Evolutionary conservation across 2,329 filamentous ascomycete genomes (phyloP), one percentile per base, ranked within the genome.

Genomic region (Cladosporium sphaerospermum): DNA sequence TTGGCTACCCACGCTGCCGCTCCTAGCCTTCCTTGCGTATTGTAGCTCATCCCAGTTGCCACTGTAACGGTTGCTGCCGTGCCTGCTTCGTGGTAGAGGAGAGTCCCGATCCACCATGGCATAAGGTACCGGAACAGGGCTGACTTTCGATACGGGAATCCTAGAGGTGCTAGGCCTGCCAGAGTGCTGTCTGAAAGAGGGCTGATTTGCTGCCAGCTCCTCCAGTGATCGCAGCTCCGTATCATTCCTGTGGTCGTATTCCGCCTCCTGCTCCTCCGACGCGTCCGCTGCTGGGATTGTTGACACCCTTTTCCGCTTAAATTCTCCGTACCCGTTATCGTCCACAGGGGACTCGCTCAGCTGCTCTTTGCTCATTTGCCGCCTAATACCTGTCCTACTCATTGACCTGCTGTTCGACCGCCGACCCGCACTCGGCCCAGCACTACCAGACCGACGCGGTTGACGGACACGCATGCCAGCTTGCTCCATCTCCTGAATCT

Each of bases 121-220:
- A 48, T 80, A 69, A 2, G 88, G 81, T 54, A 95, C 84, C 9
- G 90, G 89, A 16, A 83, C 79, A 2, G 88, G 86, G 66, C 89
- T 96, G 11, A 80, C 75, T 62, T 89, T 91, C 31, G 89, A 84
- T 36, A 97, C 78, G 1, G 93, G 93, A 66, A 99, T 96, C 51
- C 89, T 84, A 42, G 92, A 96, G 3, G 80, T 74, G 72, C 81
- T 73, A 31, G 74, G 73, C 53, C 74, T 64, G 36, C 59, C 55
- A 18, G 56, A 56, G 37, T 60, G 57, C 47, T 62, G 71, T 78
- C 86, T 64, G 67, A 78, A 58, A 67, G 80, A 58, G 31, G 67
- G 64, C 8, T 72, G 68, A 31, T 80, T 75, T 9, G 75, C 72
- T 23, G 85, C 84, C 56, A 88, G 86, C 66, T 96, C 90, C 61